Evolutionary conservation across 148 eudicot species (phyloP).

Genomic region (Rhododendron vialii): DNA sequence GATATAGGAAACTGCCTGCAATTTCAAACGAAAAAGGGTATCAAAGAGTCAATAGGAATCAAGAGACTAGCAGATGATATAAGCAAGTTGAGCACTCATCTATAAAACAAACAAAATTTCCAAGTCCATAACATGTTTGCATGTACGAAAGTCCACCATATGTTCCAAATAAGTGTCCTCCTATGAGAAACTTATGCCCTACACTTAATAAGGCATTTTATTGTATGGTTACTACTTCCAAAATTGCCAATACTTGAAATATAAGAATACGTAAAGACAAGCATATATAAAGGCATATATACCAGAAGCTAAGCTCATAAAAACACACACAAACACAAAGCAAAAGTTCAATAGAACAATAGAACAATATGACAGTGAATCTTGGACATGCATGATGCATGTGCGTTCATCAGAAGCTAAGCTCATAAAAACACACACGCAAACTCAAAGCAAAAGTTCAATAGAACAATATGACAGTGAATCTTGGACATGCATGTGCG

Average conservation of each 20-base stretch:
- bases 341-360: neutral
- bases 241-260: neutral
- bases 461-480: neutral
- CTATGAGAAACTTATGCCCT: neutral
- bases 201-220: neutral
- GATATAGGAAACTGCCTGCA: constrained; percentile 84
- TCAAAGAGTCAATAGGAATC: neutral
- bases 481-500: neutral
- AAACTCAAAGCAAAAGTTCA: neutral
- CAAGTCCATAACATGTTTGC: neutral
- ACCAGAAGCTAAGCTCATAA: neutral
- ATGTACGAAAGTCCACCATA: neutral
- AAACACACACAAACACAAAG: neutral
- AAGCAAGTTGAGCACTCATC: neutral
- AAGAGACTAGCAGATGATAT: neutral
- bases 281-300: neutral
- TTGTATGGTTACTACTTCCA: neutral
- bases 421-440: neutral
- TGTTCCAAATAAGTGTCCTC: neutral
- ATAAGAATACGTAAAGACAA: neutral
- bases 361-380: neutral
- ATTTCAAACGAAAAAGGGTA: neutral
- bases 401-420: neutral
- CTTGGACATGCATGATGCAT: too few species aligned
- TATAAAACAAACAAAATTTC: neutral